A percentile compares a stretch with the other conserved stretches of the same genome.
Conservation (phyloP, 768 basidiomycete species). For the Piloderma croceum region DNA sequence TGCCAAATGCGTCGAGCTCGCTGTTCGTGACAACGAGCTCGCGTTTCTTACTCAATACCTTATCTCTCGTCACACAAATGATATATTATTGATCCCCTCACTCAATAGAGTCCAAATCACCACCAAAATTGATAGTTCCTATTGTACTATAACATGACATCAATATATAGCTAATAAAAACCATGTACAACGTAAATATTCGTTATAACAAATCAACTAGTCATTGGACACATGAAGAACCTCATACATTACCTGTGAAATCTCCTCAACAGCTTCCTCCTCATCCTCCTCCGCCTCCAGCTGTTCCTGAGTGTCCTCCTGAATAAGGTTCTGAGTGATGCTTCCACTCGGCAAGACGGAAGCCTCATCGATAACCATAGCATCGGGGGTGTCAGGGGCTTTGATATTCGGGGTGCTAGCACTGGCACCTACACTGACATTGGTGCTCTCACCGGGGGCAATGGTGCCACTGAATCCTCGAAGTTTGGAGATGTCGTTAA, state of each 20-base stretch:
- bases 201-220: not conserved
- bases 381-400: not conserved
- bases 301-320: not conserved
- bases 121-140: too few species aligned
- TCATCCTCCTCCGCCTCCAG: not conserved
- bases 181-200: too few species aligned
- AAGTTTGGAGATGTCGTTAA: slow-evolving; percentile 6
- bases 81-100: too few species aligned
- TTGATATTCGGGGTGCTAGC: not conserved
- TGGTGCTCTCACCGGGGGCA: not conserved
- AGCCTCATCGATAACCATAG: not conserved
- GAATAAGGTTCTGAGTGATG: not conserved
- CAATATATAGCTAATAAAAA: not conserved
- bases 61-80: not conserved
- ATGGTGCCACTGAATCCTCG: slow-evolving; percentile 8
- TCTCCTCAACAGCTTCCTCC: not conserved
- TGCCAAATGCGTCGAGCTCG: not conserved
- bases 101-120: too few species aligned
- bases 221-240: not conserved
- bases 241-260: not conserved
- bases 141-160: not conserved
- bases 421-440: not conserved
- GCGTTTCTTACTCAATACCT: not conserved
- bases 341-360: not conserved
- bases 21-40: not conserved